phyloP scores from a whole-genome alignment of 148 eudicot species.

The Chenopodium quinoa region DNA sequence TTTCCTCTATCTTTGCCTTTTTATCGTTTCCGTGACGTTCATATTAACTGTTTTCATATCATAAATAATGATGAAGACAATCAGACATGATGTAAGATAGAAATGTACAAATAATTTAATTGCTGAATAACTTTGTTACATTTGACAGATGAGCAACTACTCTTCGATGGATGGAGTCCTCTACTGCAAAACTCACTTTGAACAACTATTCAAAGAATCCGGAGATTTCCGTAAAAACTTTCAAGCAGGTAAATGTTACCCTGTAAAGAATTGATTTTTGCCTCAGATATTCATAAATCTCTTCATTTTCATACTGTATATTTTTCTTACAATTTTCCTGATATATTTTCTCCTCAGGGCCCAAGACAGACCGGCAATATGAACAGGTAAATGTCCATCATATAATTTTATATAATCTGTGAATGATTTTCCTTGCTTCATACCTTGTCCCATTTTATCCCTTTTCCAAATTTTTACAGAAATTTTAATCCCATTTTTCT shows the following conservation, averaged over 20 bases:
- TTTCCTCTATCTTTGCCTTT: background rate
- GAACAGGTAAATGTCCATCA: conserved; percentile 45
- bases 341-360: conserved; percentile 20
- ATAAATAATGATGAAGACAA: background rate
- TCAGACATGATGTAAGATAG: background rate
- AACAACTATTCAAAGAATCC: conserved; percentile 93
- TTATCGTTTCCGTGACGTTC: background rate
- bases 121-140: background rate
- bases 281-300: background rate
- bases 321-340: background rate
- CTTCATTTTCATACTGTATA: background rate
- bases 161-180: conserved; percentile 99
- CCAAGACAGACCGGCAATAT: conserved; percentile 52
- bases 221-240: conserved; percentile 97
- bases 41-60: background rate
- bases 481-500: background rate
- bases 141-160: conserved; percentile 85
- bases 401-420: background rate
- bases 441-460: background rate
- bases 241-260: conserved; percentile 42
- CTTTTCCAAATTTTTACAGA: background rate
- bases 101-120: no score
- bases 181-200: conserved; percentile 93
- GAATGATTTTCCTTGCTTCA: background rate
- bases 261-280: background rate